Evolutionary conservation across 108 stramenopile genomes (phyloP), one percentile per base, ranked within the genome.

Genomic region (Fragilaria crotonensis): DNA sequence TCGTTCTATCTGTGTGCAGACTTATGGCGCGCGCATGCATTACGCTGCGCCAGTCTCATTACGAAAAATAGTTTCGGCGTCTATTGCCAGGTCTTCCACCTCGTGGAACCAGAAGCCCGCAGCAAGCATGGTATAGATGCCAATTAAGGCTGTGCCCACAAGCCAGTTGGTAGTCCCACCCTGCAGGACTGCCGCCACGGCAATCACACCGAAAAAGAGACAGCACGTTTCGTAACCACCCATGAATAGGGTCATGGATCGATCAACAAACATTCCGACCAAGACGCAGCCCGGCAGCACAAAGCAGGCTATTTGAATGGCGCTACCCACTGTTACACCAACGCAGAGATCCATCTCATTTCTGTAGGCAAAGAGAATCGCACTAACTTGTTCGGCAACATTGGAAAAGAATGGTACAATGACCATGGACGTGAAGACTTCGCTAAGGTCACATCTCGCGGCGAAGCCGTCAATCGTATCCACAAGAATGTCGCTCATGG

Each of bases 301-400:
- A 63, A 95, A 96, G 26, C 94, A 66, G 18, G 90, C 90, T 30
- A 95, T 94, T 70, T 99, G 98, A 46, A 95, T 93, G 9, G 93
- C 88, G 54, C 90, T 93, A 0, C 98, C 98, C 2, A 97, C 89
- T 0, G 96, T 96, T 0, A 99, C 89, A 18, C 96, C 98, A 36
- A 99, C 75, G 41, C 91, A 87, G 26, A 99, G 73, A 80, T 97
- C 96, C 96, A 97, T 96, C 72, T 97, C 95, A 68, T 95, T 92
- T 47, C 89, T 80, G 63, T 81, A 93, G 0, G 94, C 96, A 71
- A 97, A 95, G 26, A 95, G 72, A 11, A 97, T 66, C 1, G 93
- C 96, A 41, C 89, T 83, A 7, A 95, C 90, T 75, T 99, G 98
- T 65, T 99, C 98, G 0, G 96, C 96, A 19, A 96, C 93, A 57